These are phyloP conservation scores for Paspalum vaginatum DNA, from an alignment of 176 grass and related monocot genomes.

Conservation along the genomic window DNA sequence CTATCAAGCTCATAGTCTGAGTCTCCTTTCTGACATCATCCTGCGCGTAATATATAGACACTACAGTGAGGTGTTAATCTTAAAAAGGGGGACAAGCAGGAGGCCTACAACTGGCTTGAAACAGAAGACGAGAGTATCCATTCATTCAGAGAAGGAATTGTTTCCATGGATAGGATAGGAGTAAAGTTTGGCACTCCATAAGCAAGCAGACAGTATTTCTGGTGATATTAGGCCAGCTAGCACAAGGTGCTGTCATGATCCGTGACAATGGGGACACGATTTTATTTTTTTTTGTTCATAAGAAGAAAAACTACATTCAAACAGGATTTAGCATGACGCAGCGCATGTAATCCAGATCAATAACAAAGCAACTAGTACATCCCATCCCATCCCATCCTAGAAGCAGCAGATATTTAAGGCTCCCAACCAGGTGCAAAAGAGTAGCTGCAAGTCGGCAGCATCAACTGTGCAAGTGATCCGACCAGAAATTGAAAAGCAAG, in stretches of 20 bases:
- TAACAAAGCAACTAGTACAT: background rate
- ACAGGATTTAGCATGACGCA: background rate
- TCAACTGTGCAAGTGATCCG: background rate
- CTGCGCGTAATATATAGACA: constrained; percentile 44
- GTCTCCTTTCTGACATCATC: constrained; percentile 89
- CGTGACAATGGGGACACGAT: background rate
- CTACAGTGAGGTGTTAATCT: constrained; percentile 3
- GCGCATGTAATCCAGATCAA: background rate
- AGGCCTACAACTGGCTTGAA: background rate
- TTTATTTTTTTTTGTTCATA: background rate
- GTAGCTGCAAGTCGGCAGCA: background rate
- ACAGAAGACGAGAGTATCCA: background rate
- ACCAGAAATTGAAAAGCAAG: background rate
- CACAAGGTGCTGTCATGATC: background rate
- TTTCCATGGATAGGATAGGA: background rate
- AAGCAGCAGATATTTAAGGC: background rate
- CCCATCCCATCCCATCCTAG: background rate
- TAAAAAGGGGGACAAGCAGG: background rate
- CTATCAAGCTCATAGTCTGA: constrained; percentile 97
- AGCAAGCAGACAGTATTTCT: background rate
- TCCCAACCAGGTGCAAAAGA: background rate
- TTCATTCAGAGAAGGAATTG: background rate
- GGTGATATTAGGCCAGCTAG: background rate
- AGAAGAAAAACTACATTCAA: background rate
- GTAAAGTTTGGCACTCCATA: background rate